Percentiles rank a stretch among this genome's conserved stretches.
Conservation (phyloP, 2,329 filamentous ascomycete genomes). For the Fusarium redolens region DNA sequence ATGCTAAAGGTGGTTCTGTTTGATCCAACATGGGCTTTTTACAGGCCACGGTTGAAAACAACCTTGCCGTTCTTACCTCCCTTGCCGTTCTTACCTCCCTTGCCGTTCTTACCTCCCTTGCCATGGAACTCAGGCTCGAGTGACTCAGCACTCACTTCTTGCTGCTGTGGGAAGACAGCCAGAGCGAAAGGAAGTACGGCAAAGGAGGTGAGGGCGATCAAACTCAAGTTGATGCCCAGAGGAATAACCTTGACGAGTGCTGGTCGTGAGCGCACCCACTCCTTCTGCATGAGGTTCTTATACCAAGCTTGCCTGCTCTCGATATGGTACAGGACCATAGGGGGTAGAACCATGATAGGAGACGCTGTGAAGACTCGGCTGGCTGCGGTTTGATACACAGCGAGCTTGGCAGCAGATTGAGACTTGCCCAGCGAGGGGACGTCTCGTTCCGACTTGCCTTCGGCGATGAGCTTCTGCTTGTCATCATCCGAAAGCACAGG, state of each 20-base stretch:
- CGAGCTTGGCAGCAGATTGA: slow-evolving; percentile 86
- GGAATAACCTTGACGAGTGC: slow-evolving; percentile 67
- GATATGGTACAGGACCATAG: slow-evolving; percentile 84
- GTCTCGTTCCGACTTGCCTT: slow-evolving; percentile 73
- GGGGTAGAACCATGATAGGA: slow-evolving; percentile 96
- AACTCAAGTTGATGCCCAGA: slow-evolving; percentile 83
- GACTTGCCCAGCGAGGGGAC: slow-evolving; percentile 84
- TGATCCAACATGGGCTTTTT: slow-evolving; percentile 38
- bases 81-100: no score
- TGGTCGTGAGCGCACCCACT: slow-evolving; percentile 84
- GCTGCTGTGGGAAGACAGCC: slow-evolving; percentile 91
- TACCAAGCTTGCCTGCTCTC: slow-evolving; percentile 66
- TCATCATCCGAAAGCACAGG: slow-evolving; percentile 80
- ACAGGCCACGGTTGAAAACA: slow-evolving; percentile 98
- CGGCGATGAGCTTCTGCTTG: slow-evolving; percentile 65
- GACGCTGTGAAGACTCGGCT: slow-evolving; percentile 93
- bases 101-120: slow-evolving; percentile 79
- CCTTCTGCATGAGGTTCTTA: slow-evolving; percentile 63
- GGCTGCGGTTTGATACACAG: slow-evolving; percentile 91
- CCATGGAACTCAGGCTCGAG: slow-evolving; percentile 90
- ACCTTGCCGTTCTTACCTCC: slow-evolving; percentile 85
- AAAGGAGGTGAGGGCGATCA: slow-evolving; percentile 89
- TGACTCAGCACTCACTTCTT: slow-evolving; percentile 78
- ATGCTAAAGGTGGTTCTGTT: background rate
- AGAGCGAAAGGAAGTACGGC: slow-evolving; percentile 90